A percentile compares a stretch with the other conserved stretches of the same genome.
Evolutionary conservation across 1,284 basidiomycete genomes (phyloP).

Genomic region (Thelephora terrestris): DNA sequence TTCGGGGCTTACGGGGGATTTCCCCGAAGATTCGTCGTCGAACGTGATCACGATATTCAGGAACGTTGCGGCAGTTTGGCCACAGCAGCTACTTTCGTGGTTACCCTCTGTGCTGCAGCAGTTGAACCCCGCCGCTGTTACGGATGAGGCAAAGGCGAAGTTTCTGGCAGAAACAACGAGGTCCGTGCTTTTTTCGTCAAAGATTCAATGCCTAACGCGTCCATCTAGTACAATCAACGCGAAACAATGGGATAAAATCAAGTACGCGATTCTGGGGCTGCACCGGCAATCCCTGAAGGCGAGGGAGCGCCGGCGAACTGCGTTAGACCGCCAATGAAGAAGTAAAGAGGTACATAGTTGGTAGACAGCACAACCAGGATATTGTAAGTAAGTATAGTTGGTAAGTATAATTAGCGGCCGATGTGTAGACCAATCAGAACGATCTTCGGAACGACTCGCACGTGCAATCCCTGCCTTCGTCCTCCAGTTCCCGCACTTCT

Average conservation of each 20-base stretch:
- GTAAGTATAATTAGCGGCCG: slow-evolving; percentile 4
- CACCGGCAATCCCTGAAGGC: slow-evolving; percentile 61
- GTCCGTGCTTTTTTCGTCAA: slow-evolving; percentile 35
- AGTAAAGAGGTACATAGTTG: slow-evolving; percentile 5
- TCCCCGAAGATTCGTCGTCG: slow-evolving; percentile 79
- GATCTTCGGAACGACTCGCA: no score
- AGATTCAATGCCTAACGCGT: background rate
- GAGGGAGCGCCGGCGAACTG: slow-evolving; percentile 51
- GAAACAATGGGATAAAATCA: slow-evolving; percentile 66
- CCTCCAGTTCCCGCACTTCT: background rate
- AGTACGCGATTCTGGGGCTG: slow-evolving; percentile 58
- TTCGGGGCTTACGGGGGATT: slow-evolving; percentile 74
- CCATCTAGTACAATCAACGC: slow-evolving; percentile 47
- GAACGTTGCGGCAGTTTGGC: slow-evolving; percentile 56
- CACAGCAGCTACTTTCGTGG: slow-evolving; percentile 63
- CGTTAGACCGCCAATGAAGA: slow-evolving; percentile 27
- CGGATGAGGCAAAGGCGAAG: slow-evolving; percentile 59
- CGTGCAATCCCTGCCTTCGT: no score
- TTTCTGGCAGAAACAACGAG: slow-evolving; percentile 67
- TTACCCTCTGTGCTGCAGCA: slow-evolving; percentile 62
- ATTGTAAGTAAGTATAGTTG: background rate
- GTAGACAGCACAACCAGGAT: no score
- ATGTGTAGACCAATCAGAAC: background rate
- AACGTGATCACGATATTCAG: slow-evolving; percentile 73
- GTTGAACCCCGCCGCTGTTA: slow-evolving; percentile 53